phyloP scores from a whole-genome alignment of 2,329 filamentous ascomycete genomes.

The Aspergillus jensenii region DNA sequence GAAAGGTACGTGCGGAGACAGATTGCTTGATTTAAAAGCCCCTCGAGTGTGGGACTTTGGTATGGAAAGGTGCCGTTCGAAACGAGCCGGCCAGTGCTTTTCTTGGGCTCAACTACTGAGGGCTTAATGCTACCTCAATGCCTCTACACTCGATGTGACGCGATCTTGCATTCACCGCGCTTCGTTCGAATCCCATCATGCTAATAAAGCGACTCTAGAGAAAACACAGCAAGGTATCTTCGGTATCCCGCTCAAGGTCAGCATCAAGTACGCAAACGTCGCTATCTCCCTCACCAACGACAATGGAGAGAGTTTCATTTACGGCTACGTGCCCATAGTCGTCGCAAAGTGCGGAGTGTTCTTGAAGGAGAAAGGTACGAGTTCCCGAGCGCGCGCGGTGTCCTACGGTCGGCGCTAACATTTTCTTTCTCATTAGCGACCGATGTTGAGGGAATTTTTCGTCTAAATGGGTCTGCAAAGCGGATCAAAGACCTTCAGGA shows the following conservation, averaged over 20 bases:
- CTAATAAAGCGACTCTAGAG: slow-evolving; percentile 17
- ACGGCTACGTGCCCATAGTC: slow-evolving; percentile 97
- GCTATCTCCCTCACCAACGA: slow-evolving; percentile 95
- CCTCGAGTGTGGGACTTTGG: background rate
- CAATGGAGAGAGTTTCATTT: slow-evolving; percentile 92
- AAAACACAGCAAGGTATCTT: slow-evolving; percentile 73
- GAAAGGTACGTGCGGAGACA: slow-evolving; percentile 52
- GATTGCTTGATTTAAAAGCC: slow-evolving; percentile 15
- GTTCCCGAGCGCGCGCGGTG: slow-evolving; percentile 14
- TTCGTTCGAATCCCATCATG: background rate
- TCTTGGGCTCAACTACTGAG: background rate
- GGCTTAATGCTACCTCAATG: too few species aligned
- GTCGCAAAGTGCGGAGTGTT: slow-evolving; percentile 98
- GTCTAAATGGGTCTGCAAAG: slow-evolving; percentile 92
- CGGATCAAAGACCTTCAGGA: slow-evolving; percentile 95
- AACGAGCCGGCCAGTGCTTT: background rate
- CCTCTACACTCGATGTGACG: too few species aligned
- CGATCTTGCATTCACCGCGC: too few species aligned
- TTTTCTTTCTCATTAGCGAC: slow-evolving; percentile 62
- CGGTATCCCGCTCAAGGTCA: slow-evolving; percentile 86
- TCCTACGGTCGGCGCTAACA: background rate
- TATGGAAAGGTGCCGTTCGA: background rate
- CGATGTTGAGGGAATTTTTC: slow-evolving; percentile 93
- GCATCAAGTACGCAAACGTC: slow-evolving; percentile 96
- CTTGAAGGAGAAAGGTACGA: slow-evolving; percentile 91